Conservation (phyloP, 768 basidiomycete genomes). For the Brasilioporus rufonigricans region DNA sequence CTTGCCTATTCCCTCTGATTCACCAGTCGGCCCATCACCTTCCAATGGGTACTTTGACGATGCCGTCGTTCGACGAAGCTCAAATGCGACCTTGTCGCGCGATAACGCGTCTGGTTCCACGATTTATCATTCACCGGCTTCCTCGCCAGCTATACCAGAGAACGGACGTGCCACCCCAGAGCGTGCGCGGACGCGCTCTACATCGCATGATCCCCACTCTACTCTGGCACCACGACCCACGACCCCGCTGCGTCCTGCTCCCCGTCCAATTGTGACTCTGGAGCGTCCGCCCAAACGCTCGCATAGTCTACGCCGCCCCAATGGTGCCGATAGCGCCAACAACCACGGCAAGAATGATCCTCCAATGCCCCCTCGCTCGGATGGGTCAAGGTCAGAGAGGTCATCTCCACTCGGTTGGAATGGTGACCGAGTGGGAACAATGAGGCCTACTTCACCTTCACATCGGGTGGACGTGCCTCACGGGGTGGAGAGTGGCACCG, state of each 20-base stretch:
- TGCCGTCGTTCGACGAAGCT: slow-evolving; percentile 12
- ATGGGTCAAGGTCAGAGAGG: slow-evolving; percentile 18
- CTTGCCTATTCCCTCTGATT: slow-evolving; percentile 23
- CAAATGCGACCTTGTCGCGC: slow-evolving; percentile 26
- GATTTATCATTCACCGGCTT: slow-evolving; percentile 37
- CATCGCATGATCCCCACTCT: slow-evolving; percentile 29
- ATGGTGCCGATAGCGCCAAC: slow-evolving; percentile 1
- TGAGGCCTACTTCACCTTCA: slow-evolving; percentile 53
- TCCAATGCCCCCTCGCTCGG: slow-evolving; percentile 12
- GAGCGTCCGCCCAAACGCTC: slow-evolving; percentile 35
- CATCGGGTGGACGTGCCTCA: slow-evolving; percentile 70
- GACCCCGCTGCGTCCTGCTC: slow-evolving; percentile 17
- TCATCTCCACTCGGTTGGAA: slow-evolving; percentile 21
- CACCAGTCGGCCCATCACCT: slow-evolving; percentile 23
- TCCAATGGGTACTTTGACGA: slow-evolving; percentile 15
- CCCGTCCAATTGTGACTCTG: slow-evolving; percentile 32
- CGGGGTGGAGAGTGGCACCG: slow-evolving; percentile 70
- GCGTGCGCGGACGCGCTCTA: slow-evolving; percentile 39
- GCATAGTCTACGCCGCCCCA: slow-evolving; percentile 26
- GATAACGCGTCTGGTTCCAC: slow-evolving; percentile 30
- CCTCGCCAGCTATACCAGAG: slow-evolving; percentile 35
- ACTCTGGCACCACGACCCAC: slow-evolving; percentile 6
- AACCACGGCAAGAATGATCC: slow-evolving; percentile 8
- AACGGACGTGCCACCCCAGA: slow-evolving; percentile 38
- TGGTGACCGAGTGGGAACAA: slow-evolving; percentile 18